Evolutionary conservation across 371 early-diverging fungal genomes (phyloP), one percentile per base, ranked within the genome.

Genomic region (Funneliformis caledonium): DNA sequence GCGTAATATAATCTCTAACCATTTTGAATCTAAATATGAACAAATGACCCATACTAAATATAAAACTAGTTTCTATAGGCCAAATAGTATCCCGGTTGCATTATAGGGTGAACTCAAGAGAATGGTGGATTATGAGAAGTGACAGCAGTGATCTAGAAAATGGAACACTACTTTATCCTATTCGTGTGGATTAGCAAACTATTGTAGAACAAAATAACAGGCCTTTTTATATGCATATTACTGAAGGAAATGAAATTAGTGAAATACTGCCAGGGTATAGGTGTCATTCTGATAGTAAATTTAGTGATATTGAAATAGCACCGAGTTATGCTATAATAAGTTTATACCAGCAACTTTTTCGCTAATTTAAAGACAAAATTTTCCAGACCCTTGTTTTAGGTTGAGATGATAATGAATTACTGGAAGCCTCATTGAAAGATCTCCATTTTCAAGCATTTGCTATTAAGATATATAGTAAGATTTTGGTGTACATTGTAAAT

Each of bases 31-130:
- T 45, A 26, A 26, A 26, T 26, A 26, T 26, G 26, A 26, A 26
- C 26, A 69, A 69, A 69, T 2, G 5, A 69, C 47, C 69, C 7
- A 45, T 5, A 2, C 43, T 69, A 0, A 2, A 19, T 45, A 47
- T 69, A 45, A 69, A 69, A 45, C 69, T 69, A 19, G 33, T 69
- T 45, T 69, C 69, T 69, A 3, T 69, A 6, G 69, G 69, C 26
- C 69, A 69, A 45, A 69, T 69, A 45, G 33, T 45, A 69, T 12
- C 69, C 16, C 6, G 9, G 16, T 69, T 42, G 33, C 45, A 69
- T 42, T 69, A 45, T 69, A 47, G 47, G 14, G 42, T 11, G 14
- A 42, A 67, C 14, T 67, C 67, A 37, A 26, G 26, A 26, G 26
- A 26, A 26, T 26, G 26, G 26, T 26, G 26, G 26, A 26, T 26